A percentile compares a stretch with the other conserved stretches of the same genome.
Evolutionary conservation across 2,329 filamentous ascomycete species (phyloP).

Genomic region (Diplocarpon mali): DNA sequence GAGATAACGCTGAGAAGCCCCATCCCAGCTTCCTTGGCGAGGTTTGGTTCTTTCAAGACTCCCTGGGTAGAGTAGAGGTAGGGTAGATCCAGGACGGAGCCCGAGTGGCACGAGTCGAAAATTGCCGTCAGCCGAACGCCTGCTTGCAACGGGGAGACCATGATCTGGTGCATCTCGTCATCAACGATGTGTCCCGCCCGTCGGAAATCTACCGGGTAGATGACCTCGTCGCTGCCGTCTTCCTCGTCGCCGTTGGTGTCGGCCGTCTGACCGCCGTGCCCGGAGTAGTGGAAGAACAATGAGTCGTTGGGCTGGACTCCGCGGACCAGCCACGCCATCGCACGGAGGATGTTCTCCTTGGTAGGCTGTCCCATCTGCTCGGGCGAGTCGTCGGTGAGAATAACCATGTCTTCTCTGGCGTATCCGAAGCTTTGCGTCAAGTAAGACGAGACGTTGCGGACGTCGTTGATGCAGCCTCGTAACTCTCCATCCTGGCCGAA

Average conservation of each 20-base stretch:
- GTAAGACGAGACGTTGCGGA: constrained; percentile 93
- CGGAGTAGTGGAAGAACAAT: constrained; percentile 93
- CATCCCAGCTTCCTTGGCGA: constrained; percentile 34
- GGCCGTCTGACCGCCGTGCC: constrained; percentile 70
- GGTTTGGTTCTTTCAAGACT: constrained; percentile 45
- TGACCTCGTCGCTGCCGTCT: constrained; percentile 72
- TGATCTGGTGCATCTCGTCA: constrained; percentile 67
- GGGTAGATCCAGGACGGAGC: constrained; percentile 51
- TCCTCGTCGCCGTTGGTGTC: constrained; percentile 71
- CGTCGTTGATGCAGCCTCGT: constrained; percentile 90
- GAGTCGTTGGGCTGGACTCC: constrained; percentile 87
- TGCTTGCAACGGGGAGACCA: constrained; percentile 63
- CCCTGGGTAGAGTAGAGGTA: constrained; percentile 42
- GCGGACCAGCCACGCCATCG: constrained; percentile 98
- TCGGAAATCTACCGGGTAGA: constrained; percentile 72
- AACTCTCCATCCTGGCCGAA: constrained; percentile 85
- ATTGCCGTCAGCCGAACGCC: constrained; percentile 69
- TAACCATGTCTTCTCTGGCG: constrained; percentile 90
- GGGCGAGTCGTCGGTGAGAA: constrained; percentile 90
- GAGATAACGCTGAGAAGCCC: constrained; percentile 48
- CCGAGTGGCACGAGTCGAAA: constrained; percentile 57
- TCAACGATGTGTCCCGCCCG: constrained; percentile 69
- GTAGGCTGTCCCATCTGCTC: constrained; percentile 95
- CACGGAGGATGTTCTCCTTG: constrained; percentile 84
- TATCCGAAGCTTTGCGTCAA: constrained; percentile 83